A percentile compares a stretch with the other conserved stretches of the same genome.
phyloP scores from a whole-genome alignment of 768 basidiomycete genomes.

The Terana coerulea region DNA sequence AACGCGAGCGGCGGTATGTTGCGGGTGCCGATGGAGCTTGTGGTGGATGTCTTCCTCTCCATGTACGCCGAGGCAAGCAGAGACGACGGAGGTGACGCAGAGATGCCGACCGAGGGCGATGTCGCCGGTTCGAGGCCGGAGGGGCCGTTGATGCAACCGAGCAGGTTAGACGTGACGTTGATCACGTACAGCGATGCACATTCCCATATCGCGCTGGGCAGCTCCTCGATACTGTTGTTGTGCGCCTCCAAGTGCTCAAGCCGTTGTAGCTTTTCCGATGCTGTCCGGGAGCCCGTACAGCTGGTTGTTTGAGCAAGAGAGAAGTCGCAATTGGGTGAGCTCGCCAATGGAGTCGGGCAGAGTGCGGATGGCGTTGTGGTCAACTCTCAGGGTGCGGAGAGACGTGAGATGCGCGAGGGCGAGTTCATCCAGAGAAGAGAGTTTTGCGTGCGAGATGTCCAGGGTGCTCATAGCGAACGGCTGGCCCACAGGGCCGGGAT shows the following conservation, averaged over 20 bases:
- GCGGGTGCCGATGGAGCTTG: conserved; percentile 25
- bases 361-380: conserved; percentile 81
- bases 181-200: conserved; percentile 69
- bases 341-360: conserved; percentile 84
- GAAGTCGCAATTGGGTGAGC: conserved; percentile 60
- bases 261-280: conserved; percentile 71
- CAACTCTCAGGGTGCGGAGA: conserved; percentile 68
- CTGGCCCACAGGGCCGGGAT: conserved; percentile 44
- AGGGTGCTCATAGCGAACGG: conserved; percentile 67
- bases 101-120: neutral
- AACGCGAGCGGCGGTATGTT: conserved; percentile 57
- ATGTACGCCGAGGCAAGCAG: conserved; percentile 14
- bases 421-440: conserved; percentile 76
- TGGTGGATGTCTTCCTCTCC: conserved; percentile 43
- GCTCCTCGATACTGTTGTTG: conserved; percentile 79
- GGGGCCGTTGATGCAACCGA: conserved; percentile 46
- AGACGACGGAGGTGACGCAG: conserved; percentile 5
- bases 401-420: conserved; percentile 70
- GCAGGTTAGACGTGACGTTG: conserved; percentile 86
- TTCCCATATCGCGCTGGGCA: conserved; percentile 80
- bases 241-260: conserved; percentile 82
- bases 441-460: conserved; percentile 84
- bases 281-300: conserved; percentile 70
- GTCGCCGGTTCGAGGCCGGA: neutral
- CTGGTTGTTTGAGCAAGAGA: conserved; percentile 91